A percentile compares a stretch with the other conserved stretches of the same genome.
phyloP scores from a whole-genome alignment of 192 early-diverging fungal species.

The Coemansia sp. region DNA sequence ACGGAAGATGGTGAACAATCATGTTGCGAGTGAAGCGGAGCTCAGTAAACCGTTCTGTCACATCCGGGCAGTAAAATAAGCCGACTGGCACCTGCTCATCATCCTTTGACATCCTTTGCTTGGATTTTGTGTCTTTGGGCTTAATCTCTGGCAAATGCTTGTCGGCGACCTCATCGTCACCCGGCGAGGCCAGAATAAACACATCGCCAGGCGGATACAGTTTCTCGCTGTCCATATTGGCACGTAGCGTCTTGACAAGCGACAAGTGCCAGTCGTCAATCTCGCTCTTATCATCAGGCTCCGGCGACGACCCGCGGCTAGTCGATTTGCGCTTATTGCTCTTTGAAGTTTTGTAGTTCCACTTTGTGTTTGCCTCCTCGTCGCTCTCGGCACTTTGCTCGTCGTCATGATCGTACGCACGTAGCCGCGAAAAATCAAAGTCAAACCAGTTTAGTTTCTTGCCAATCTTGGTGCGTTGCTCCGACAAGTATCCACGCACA shows the following conservation, averaged over 20 bases:
- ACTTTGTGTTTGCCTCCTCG: constrained; percentile 1
- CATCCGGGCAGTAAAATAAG: constrained; percentile 70
- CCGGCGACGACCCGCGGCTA: neutral
- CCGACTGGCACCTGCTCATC: constrained; percentile 42
- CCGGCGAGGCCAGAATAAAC: constrained; percentile 56
- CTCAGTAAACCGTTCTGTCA: constrained; percentile 74
- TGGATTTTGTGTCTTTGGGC: neutral
- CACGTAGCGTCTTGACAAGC: constrained; percentile 75
- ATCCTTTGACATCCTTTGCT: constrained; percentile 1
- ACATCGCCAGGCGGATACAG: constrained; percentile 78
- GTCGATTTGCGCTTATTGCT: constrained; percentile 4
- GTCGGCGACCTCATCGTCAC: constrained; percentile 44
- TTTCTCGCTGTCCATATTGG: constrained; percentile 82
- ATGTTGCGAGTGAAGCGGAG: constrained; percentile 76
- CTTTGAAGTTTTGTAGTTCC: constrained; percentile 18
- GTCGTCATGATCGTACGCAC: constrained; percentile 19
- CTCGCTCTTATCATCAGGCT: constrained; percentile 6
- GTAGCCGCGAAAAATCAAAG: constrained; percentile 50
- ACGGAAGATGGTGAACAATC: constrained; percentile 77
- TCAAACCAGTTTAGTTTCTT: constrained; percentile 36
- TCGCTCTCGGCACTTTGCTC: constrained; percentile 7
- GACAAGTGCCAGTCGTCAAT: constrained; percentile 81
- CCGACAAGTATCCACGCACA: constrained; percentile 58
- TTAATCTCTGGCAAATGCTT: constrained; percentile 14
- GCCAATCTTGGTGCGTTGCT: constrained; percentile 35